Evolutionary conservation across 257 asterid genomes (phyloP).

Genomic region (Perilla frutescens): DNA sequence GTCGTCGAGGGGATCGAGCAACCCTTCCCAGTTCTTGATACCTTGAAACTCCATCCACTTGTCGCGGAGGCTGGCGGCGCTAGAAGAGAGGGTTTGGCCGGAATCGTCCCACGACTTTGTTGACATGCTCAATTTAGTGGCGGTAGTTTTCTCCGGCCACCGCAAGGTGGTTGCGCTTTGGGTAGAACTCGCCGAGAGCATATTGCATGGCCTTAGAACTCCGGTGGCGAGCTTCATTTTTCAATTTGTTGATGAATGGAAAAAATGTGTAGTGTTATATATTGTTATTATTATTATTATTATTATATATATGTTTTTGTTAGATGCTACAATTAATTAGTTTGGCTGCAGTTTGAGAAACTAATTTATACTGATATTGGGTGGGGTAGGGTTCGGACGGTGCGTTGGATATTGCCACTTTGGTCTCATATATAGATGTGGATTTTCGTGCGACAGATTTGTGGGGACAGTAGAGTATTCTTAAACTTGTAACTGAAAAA

Average conservation of each 20-base stretch:
- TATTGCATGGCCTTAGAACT: conserved; percentile 30
- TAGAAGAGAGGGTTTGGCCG: not conserved
- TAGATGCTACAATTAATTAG: not conserved
- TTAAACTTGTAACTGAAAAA: not conserved
- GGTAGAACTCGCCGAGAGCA: conserved; percentile 8
- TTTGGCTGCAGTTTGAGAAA: not conserved
- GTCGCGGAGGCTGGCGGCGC: conserved; percentile 39
- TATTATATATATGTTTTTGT: too few species aligned
- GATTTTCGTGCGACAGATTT: conserved; percentile 13
- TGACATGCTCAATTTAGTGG: conserved; percentile 1
- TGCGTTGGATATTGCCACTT: conserved; percentile 1
- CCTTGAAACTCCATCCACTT: conserved; percentile 84
- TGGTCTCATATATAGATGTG: not conserved
- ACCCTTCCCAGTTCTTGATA: conserved; percentile 78
- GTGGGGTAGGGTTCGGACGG: conserved; percentile 30
- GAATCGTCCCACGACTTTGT: conserved; percentile 16
- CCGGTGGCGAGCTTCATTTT: conserved; percentile 45
- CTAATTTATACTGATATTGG: conserved; percentile 22
- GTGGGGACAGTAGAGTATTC: conserved; percentile 20
- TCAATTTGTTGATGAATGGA: not conserved
- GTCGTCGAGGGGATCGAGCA: conserved; percentile 73
- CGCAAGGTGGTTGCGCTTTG: conserved; percentile 24
- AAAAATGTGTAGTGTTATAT: not conserved
- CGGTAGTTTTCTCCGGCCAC: not conserved
- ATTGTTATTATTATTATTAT: not conserved